Evolutionary conservation across 1,139 yeast species (phyloP).

Genomic region (Suhomyces coccinellae): DNA sequence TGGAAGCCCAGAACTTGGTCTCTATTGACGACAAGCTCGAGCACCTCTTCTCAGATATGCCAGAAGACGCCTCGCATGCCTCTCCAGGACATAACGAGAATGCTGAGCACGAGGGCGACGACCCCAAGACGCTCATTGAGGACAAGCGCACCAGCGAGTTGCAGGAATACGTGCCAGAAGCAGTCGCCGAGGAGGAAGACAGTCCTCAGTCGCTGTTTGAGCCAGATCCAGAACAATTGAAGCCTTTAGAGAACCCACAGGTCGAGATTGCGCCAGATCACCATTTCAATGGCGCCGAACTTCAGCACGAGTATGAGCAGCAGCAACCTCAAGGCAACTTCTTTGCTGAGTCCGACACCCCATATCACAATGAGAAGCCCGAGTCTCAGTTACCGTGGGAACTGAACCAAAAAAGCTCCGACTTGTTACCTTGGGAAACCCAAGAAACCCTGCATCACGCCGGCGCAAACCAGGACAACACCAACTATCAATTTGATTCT

Average conservation of each 20-base stretch:
- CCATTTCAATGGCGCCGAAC: not conserved
- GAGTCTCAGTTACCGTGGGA: constrained; percentile 1
- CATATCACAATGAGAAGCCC: not conserved
- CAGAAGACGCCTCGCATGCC: not conserved
- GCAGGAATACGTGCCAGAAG: constrained; percentile 17
- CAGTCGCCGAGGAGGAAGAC: not conserved
- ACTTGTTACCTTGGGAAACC: constrained; percentile 5
- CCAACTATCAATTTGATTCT: too few species aligned
- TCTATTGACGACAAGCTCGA: constrained; percentile 4
- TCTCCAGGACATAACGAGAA: not conserved
- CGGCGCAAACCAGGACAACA: too few species aligned
- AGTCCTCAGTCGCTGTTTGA: constrained; percentile 10
- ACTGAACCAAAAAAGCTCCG: not conserved
- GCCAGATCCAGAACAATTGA: constrained; percentile 17
- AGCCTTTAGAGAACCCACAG: constrained; percentile 7
- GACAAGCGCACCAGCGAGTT: constrained; percentile 17
- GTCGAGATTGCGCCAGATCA: not conserved
- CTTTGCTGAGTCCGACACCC: not conserved
- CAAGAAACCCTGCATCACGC: not conserved
- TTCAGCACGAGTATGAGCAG: not conserved
- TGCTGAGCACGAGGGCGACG: not conserved
- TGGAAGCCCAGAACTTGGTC: not conserved
- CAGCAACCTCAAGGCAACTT: not conserved
- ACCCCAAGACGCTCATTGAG: constrained; percentile 17
- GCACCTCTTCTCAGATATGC: not conserved